Evolutionary conservation across 306 rosid species (phyloP).

Genomic region (Quercus bicolor): DNA sequence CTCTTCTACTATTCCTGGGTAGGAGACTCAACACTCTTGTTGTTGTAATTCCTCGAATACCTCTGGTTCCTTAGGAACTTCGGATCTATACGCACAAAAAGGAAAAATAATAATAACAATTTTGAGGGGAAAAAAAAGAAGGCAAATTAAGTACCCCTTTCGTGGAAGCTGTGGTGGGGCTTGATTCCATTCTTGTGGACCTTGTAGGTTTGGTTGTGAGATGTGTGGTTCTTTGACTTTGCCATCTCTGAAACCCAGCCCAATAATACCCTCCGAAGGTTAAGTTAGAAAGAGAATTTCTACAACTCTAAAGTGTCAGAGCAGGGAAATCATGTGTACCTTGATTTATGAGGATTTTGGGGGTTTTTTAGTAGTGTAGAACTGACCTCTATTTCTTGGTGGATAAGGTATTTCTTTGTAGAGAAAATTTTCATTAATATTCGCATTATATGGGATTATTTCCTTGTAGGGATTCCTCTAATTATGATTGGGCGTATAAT

Average conservation of each 20-base stretch:
- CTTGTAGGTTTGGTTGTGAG: slow-evolving; percentile 95
- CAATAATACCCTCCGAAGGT: not conserved
- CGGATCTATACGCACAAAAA: slow-evolving; percentile 69
- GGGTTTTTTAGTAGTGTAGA: too few species aligned
- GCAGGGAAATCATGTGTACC: too few species aligned
- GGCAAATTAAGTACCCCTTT: slow-evolving; percentile 53
- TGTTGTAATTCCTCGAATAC: slow-evolving; percentile 98
- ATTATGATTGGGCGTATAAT: too few species aligned
- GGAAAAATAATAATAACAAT: not conserved
- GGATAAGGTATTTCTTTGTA: too few species aligned
- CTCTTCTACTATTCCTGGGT: too few species aligned
- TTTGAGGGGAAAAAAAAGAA: not conserved
- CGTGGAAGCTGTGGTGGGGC: slow-evolving; percentile 95
- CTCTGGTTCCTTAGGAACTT: slow-evolving; percentile 98
- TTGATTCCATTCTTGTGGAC: slow-evolving; percentile 98
- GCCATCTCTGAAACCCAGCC: slow-evolving; percentile 79
- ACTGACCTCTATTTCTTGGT: too few species aligned
- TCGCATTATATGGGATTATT: too few species aligned
- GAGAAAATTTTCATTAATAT: too few species aligned
- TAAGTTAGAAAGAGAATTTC: too few species aligned
- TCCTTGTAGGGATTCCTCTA: too few species aligned
- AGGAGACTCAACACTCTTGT: slow-evolving; percentile 45
- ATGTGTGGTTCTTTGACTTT: slow-evolving; percentile 98
- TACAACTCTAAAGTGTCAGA: too few species aligned
- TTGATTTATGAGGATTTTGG: too few species aligned